These are phyloP conservation scores for Isoetes engelmannii DNA, from an alignment of 83 land plant species.

Conservation along the genomic window DNA sequence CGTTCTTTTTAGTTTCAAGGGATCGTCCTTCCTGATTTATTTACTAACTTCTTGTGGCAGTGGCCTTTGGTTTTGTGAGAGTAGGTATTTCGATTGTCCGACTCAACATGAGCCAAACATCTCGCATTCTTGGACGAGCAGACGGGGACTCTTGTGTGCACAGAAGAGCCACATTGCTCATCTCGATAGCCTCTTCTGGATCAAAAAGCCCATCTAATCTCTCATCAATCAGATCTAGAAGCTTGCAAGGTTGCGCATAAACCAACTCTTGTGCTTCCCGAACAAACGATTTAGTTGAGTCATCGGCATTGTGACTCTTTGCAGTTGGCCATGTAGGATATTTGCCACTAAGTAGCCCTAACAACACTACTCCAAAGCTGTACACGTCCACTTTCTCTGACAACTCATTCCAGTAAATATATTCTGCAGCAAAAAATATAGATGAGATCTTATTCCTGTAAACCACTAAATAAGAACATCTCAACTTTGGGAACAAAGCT, in stretches of 20 bases:
- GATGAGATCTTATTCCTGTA: no score
- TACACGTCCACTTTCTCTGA: conserved; percentile 9
- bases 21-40: no score
- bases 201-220: conserved; percentile 1
- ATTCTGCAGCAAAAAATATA: no score
- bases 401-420: not conserved
- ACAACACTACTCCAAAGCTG: conserved; percentile 6
- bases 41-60: no score
- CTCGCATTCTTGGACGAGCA: conserved; percentile 18
- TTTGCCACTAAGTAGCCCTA: conserved; percentile 10
- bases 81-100: conserved; percentile 2
- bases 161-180: conserved; percentile 24
- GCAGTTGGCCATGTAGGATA: not conserved
- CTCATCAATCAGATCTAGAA: conserved; percentile 18
- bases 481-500: not conserved
- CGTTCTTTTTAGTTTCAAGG: no score
- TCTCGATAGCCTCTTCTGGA: conserved; percentile 12
- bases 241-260: conserved; percentile 14
- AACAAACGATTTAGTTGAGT: conserved; percentile 6
- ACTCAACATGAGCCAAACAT: conserved; percentile 14
- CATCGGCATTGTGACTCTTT: not conserved
- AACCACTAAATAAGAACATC: not conserved
- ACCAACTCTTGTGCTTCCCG: not conserved
- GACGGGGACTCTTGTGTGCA: conserved; percentile 20
- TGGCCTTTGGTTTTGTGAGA: no score